Base-by-base conservation (phyloP, 345 rosid genomes). In the Lagerstroemia speciosa region DNA sequence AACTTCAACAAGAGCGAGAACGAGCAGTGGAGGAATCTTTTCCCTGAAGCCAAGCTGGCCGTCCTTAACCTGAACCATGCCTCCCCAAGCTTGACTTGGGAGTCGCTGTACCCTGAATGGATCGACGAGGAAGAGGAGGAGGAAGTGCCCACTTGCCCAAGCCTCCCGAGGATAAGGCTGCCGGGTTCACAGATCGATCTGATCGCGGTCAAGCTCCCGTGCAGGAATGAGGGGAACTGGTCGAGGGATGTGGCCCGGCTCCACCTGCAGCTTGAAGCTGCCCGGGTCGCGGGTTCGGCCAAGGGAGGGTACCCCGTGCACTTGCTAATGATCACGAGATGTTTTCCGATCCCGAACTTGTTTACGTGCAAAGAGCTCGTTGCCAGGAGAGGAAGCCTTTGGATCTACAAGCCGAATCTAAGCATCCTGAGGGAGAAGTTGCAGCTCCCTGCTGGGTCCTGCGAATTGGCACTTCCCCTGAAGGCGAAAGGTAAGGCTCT, bases 81-180 rank as follows among this genome's bases (percentile, higher is more conserved):
- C 8, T 82, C 67, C 1, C 74, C 76, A 53, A 79, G 86, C 38
- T 60, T 94, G 38, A 89, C 99, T 40, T 91, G 96, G 97, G 90
- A 88, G 74, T 73, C 93, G 3, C 76, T 91, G 24, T 94, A 86
- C 72, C 97, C 96, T 0, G 99, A 94, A 80, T 91, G 99, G 97
- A 91, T 91, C 30, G 99, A 94, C 38, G 99, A 94, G 82, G 99
- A 91, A 71, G 97, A 94, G 77, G 97, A 86, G 55, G 83, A 73
- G 71, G 91, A 89, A 30, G 89, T 91, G 32, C 99, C 99, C 8
- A 71, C 78, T 65, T 91, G 97, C 72, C 93, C 93, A 8, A 24
- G 33, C 69, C 74, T 91, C 9, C 99, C 99, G 0, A 87, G 68
- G 72, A 75, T 89, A n/a, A 78, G 79, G 46, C 78, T 83, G 20